A percentile compares a stretch with the other conserved stretches of the same genome.
These are phyloP conservation scores for Boletus vinaceobasis DNA, from an alignment of 768 basidiomycete genomes.

Conservation along the genomic window DNA sequence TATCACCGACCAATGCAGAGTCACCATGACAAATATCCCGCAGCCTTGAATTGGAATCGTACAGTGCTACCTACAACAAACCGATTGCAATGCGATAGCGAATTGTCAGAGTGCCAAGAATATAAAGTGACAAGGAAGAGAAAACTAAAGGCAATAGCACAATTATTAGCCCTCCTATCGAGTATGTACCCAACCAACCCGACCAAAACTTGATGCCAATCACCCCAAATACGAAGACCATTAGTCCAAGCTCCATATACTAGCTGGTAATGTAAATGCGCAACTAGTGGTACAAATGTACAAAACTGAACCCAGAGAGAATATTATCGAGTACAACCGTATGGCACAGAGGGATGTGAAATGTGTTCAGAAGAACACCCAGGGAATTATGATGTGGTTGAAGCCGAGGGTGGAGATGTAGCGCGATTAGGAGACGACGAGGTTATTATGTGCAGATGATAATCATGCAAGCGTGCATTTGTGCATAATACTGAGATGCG, in stretches of 20 bases:
- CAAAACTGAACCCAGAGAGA: constrained; percentile 19
- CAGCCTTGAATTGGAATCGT: constrained; percentile 3
- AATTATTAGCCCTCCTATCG: constrained; percentile 31
- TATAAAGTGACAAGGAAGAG: constrained; percentile 25
- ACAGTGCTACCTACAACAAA: constrained; percentile 31
- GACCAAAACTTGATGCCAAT: constrained; percentile 29
- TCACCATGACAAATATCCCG: background rate
- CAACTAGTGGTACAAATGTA: constrained; percentile 34
- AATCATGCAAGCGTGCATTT: constrained; percentile 23
- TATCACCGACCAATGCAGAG: constrained; percentile 4
- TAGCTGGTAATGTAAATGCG: constrained; percentile 36
- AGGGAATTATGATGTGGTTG: constrained; percentile 15
- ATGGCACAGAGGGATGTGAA: constrained; percentile 29
- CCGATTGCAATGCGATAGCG: constrained; percentile 28
- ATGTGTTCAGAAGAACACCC: constrained; percentile 17
- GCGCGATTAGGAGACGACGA: constrained; percentile 33
- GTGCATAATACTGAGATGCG: constrained; percentile 25
- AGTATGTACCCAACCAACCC: constrained; percentile 27
- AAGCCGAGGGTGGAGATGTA: constrained; percentile 19
- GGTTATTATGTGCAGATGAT: constrained; percentile 29
- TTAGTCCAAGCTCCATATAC: constrained; percentile 34
- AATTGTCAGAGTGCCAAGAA: constrained; percentile 30
- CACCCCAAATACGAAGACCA: constrained; percentile 24
- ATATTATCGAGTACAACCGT: constrained; percentile 33
- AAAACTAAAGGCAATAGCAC: constrained; percentile 21